phyloP scores from a whole-genome alignment of 2,329 filamentous ascomycete species.

The Sporothrix pseudoabietina region DNA sequence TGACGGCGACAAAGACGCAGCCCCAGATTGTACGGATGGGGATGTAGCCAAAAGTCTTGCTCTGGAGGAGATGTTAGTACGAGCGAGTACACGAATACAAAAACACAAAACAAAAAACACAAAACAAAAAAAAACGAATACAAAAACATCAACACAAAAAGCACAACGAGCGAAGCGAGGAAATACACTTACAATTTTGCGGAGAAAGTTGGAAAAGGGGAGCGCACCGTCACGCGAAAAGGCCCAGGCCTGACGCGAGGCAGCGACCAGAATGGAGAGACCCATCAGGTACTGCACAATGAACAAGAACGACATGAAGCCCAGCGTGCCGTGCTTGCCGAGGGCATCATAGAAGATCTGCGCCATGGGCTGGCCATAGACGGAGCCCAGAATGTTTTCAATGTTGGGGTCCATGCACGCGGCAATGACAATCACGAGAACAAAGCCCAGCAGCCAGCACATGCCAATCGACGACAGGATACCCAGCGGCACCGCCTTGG shows the following conservation, averaged over 20 bases:
- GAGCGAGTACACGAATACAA: not conserved
- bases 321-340: conserved; percentile 60
- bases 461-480: conserved; percentile 60
- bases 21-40: conserved; percentile 60
- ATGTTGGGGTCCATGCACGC: conserved; percentile 59
- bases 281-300: conserved; percentile 66
- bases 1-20: conserved; percentile 51
- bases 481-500: conserved; percentile 54
- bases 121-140: not conserved
- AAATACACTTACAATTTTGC: conserved; percentile 47
- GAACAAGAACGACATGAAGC: conserved; percentile 60
- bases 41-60: conserved; percentile 57
- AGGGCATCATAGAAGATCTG: conserved; percentile 64
- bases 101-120: not conserved
- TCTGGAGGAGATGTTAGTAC: conserved; percentile 36
- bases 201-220: conserved; percentile 61
- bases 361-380: conserved; percentile 58
- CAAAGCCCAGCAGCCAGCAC: conserved; percentile 57
- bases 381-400: conserved; percentile 49
- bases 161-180: not conserved
- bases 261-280: conserved; percentile 59
- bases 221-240: conserved; percentile 64
- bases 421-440: conserved; percentile 60
- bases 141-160: not conserved
- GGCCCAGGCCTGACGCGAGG: conserved; percentile 63